Base-by-base conservation (phyloP, 2,329 filamentous ascomycete genomes). In the Chaetomium strumarium region DNA sequence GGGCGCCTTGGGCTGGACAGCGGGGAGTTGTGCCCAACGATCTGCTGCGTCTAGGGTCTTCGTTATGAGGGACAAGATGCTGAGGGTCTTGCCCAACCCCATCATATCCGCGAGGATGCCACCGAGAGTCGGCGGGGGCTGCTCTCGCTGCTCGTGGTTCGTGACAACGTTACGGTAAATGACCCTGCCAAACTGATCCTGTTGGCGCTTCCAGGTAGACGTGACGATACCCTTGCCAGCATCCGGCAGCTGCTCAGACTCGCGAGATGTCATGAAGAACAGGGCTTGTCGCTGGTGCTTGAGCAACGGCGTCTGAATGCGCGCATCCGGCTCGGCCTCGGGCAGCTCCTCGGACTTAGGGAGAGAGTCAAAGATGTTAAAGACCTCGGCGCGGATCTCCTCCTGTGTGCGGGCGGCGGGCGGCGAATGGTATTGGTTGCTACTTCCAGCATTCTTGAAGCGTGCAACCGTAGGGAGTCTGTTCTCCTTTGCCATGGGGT, bases 281-380 rank as follows among this genome's bases (percentile, higher is more conserved):
- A 97, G 77, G 0, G 87, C 92, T 69, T 96, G 90, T 67, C 89
- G 93, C 67, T 97, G 92, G 69, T 97, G 92, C 53, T 79, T 78
- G 39, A 96, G 81, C 16, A 97, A 72, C 29, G 81, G 75, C 0
- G 85, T 90, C 51, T 78, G 76, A 49, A 93, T 77, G 7, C 73
- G 68, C 2, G 71, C 58, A 49, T 81, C 76, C 0, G 88, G 79
- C 4, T 92, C 83, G 72, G 85, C 83, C 58, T 85, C 79, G 0
- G 87, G 86, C 7, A 97, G 72, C 55, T 89, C 82, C 51, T 95
- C 86, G 10, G 79, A 83, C 61, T 84, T 84, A 24, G 84, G 80
- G 37, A 96, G 80, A 8, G 85, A 86, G 70, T 96, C 90, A 63
- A 99, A 96, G 65, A 97, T 88, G 39, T 83, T 84, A 67, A 89